Percentiles rank a stretch among this genome's conserved stretches.
These are phyloP conservation scores for Talaromyces sp. DNA, from an alignment of 2,329 filamentous ascomycete genomes.

Conservation along the genomic window DNA sequence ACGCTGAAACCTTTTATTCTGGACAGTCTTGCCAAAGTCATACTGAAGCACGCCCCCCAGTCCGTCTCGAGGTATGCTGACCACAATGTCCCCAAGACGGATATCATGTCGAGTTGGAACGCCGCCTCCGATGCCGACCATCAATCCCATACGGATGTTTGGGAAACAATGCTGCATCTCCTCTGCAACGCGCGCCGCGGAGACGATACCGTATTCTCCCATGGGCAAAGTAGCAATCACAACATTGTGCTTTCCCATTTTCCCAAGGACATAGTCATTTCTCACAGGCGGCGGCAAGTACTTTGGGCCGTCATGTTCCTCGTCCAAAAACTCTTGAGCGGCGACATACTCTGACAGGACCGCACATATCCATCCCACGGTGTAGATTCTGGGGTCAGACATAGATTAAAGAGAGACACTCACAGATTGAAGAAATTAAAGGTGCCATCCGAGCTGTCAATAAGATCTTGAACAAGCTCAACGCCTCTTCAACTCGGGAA, in stretches of 20 bases:
- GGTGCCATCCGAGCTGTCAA: too few relatives aligned
- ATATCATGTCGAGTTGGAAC: neutral
- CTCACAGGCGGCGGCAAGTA: neutral
- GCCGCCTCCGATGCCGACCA: slow-evolving; percentile 2
- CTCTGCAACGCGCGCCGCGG: neutral
- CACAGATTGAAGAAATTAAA: too few relatives aligned
- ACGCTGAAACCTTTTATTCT: neutral
- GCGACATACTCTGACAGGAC: neutral
- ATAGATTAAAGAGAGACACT: too few relatives aligned
- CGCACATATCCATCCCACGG: slow-evolving; percentile 1
- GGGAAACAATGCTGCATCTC: slow-evolving; percentile 1
- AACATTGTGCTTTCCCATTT: neutral
- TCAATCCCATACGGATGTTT: neutral
- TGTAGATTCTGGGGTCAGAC: neutral
- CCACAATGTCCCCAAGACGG: slow-evolving; percentile 1
- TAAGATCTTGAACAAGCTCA: too few relatives aligned
- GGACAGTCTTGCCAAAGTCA: neutral
- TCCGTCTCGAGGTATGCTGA: neutral
- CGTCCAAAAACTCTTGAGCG: neutral
- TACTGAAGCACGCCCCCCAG: neutral
- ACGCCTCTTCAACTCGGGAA: too few relatives aligned
- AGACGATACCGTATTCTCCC: neutral
- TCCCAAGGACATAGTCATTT: neutral
- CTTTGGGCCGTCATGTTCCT: neutral
- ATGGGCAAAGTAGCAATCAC: neutral